phyloP scores from a whole-genome alignment of 139 green algal species.

The Ettlia oleoabundans region DNA sequence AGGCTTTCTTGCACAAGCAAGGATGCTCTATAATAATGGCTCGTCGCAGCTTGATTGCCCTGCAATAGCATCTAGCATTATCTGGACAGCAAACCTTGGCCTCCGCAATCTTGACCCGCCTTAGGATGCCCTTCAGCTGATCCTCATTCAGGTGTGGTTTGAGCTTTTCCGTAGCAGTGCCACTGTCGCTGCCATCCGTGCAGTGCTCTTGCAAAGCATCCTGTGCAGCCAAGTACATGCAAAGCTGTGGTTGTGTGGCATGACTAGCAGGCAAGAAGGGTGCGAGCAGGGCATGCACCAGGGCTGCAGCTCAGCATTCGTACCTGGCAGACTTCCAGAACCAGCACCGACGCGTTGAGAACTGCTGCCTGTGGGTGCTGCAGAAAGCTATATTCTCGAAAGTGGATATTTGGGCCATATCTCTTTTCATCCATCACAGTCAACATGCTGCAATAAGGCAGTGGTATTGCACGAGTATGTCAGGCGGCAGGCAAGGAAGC shows the following conservation, averaged over 20 bases:
- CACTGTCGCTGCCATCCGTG: not conserved
- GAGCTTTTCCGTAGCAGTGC: not conserved
- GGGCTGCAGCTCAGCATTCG: not conserved
- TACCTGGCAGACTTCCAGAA: conserved; percentile 21
- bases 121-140: not conserved
- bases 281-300: not conserved
- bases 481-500: too few relatives aligned
- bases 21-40: too few relatives aligned
- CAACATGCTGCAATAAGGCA: conserved; percentile 3
- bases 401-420: not conserved
- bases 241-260: not conserved
- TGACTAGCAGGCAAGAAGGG: not conserved
- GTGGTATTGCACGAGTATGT: not conserved
- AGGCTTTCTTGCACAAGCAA: too few relatives aligned
- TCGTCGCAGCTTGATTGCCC: not conserved
- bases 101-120: not conserved
- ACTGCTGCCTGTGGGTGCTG: not conserved
- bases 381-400: conserved; percentile 24
- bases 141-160: not conserved
- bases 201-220: not conserved
- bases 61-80: not conserved
- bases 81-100: not conserved
- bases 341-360: not conserved
- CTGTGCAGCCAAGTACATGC: not conserved
- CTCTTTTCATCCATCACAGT: not conserved